These are phyloP conservation scores for Adansonia madagascariensis DNA, from an alignment of 441 rosid genomes.

Conservation along the genomic window DNA sequence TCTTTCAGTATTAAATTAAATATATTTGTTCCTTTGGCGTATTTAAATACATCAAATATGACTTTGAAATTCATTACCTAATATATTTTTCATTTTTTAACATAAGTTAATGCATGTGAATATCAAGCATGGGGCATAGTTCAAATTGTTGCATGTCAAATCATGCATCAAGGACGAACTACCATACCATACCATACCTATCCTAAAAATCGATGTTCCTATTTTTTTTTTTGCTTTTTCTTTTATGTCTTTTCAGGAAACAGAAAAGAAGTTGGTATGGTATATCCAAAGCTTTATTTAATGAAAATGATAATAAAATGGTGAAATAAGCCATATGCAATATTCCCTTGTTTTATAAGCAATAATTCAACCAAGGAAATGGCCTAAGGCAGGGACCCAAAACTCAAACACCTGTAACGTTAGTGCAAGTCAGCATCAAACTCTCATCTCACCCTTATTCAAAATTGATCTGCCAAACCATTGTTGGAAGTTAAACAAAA, in stretches of 20 bases:
- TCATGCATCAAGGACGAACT: neutral
- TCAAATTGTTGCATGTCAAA: neutral
- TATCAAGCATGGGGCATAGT: too few relatives aligned
- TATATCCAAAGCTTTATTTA: neutral
- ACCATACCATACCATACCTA: too few relatives aligned
- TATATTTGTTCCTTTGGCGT: neutral
- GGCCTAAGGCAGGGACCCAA: slow-evolving; percentile 27
- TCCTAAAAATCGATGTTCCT: too few relatives aligned
- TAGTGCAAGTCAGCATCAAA: slow-evolving; percentile 40
- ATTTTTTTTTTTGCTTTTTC: too few relatives aligned
- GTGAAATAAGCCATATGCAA: neutral
- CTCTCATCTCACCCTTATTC: slow-evolving; percentile 37
- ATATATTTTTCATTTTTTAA: too few relatives aligned
- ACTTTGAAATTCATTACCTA: too few relatives aligned
- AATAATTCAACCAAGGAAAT: slow-evolving; percentile 29
- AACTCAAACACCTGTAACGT: neutral
- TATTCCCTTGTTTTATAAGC: slow-evolving; percentile 7
- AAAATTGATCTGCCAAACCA: slow-evolving; percentile 24
- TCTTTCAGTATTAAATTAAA: neutral
- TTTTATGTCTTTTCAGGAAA: too few relatives aligned
- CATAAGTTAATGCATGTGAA: too few relatives aligned
- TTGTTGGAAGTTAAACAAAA: slow-evolving; percentile 20
- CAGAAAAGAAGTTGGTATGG: neutral
- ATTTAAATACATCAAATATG: neutral
- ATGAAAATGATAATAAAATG: neutral